Percentiles rank a stretch among this genome's conserved stretches.
phyloP scores from a whole-genome alignment of 192 early-diverging fungal species.

The Dissophora globulifera region DNA sequence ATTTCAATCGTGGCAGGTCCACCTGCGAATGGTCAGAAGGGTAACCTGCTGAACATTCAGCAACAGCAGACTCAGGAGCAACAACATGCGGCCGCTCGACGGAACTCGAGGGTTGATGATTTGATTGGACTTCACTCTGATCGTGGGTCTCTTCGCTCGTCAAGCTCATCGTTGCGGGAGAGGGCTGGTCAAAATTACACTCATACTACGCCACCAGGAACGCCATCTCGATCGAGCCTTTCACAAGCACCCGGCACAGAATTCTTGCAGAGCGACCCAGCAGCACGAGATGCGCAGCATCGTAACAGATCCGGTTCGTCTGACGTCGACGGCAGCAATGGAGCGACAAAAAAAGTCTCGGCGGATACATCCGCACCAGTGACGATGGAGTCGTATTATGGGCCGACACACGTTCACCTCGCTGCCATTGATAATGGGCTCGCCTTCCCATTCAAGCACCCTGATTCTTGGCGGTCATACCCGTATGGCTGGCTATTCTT shows the following conservation, averaged over 20 bases:
- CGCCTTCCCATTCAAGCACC: conserved; percentile 94
- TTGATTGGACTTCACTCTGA: conserved; percentile 30
- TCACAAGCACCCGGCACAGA: conserved; percentile 10
- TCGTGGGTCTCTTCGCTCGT: conserved; percentile 2
- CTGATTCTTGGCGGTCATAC: conserved; percentile 87
- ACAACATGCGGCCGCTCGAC: conserved; percentile 11
- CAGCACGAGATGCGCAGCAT: no score
- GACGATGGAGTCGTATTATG: conserved; percentile 33
- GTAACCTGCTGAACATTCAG: conserved; percentile 13
- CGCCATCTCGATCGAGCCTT: conserved; percentile 23
- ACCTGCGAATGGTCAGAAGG: background rate
- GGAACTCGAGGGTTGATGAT: conserved; percentile 39
- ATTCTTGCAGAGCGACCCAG: conserved; percentile 4
- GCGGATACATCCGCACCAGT: no score
- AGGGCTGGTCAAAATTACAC: conserved; percentile 9
- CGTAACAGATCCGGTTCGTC: background rate
- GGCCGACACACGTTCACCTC: conserved; percentile 71
- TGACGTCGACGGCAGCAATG: background rate
- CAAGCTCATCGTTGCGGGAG: conserved; percentile 26
- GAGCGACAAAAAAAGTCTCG: no score
- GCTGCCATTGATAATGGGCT: conserved; percentile 95
- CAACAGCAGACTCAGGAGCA: no score
- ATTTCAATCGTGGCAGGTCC: conserved; percentile 30
- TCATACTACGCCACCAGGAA: conserved; percentile 42
- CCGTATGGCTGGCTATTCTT: conserved; percentile 92